Evolutionary conservation across 2,329 filamentous ascomycete genomes (phyloP).

Genomic region (Ceratocystis huliohia): DNA sequence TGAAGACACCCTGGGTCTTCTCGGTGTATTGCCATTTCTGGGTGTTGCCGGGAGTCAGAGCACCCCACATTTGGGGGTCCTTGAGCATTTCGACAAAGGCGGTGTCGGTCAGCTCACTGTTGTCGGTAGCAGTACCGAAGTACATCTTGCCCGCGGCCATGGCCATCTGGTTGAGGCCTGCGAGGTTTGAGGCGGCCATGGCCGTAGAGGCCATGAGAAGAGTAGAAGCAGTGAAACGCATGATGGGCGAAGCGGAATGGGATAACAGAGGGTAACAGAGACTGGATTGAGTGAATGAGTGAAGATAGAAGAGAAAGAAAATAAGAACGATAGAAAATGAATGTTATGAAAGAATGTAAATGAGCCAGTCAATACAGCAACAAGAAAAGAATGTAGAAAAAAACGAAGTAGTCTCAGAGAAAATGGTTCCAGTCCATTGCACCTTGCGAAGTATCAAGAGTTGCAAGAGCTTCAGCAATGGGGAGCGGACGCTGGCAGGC

Average conservation of each 20-base stretch:
- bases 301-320: conserved; percentile 7
- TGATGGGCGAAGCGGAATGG: conserved; percentile 19
- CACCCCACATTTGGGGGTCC: conserved; percentile 45
- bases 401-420: conserved; percentile 4
- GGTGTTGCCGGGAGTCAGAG: conserved; percentile 48
- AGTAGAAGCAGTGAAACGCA: conserved; percentile 23
- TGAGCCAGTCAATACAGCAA: conserved; percentile 14
- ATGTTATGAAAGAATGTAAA: conserved; percentile 16
- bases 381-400: conserved; percentile 15
- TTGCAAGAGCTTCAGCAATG: too few species aligned
- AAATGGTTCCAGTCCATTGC: conserved; percentile 20
- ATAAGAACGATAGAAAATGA: neutral
- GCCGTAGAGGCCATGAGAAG: conserved; percentile 26
- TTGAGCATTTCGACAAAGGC: conserved; percentile 40
- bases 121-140: conserved; percentile 51
- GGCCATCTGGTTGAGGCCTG: conserved; percentile 37
- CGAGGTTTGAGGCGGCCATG: conserved; percentile 23
- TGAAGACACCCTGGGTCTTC: conserved; percentile 45
- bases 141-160: conserved; percentile 42
- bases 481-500: neutral
- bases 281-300: neutral
- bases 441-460: neutral
- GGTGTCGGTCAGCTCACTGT: conserved; percentile 32
- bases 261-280: neutral
- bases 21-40: conserved; percentile 51